These are phyloP conservation scores for Mycena pura DNA, from an alignment of 768 basidiomycete genomes.

Conservation along the genomic window DNA sequence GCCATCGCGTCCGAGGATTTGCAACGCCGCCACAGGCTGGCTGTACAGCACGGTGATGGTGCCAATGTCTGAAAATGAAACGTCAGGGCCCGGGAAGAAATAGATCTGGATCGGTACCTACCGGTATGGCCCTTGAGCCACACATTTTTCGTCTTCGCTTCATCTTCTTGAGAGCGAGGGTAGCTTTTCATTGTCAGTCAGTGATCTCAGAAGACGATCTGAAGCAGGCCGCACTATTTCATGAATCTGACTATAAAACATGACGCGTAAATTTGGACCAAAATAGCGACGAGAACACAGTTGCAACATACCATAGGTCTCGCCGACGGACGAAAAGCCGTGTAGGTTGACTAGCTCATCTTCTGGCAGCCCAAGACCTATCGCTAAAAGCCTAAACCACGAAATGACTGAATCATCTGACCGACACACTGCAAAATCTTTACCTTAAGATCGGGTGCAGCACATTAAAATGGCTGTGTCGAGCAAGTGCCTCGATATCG, in stretches of 20 bases:
- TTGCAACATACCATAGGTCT: slow-evolving; percentile 48
- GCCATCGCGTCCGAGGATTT: slow-evolving; percentile 59
- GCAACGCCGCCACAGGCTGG: slow-evolving; percentile 64
- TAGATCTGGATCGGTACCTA: slow-evolving; percentile 19
- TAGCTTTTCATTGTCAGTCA: slow-evolving; percentile 41
- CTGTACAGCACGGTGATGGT: slow-evolving; percentile 65
- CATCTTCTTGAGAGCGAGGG: slow-evolving; percentile 57
- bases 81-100: background rate
- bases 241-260: slow-evolving; percentile 55
- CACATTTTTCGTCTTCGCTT: slow-evolving; percentile 56
- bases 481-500: slow-evolving; percentile 57
- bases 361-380: slow-evolving; percentile 61
- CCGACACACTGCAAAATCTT: background rate
- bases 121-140: slow-evolving; percentile 70
- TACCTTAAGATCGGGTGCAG: slow-evolving; percentile 56
- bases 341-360: slow-evolving; percentile 58
- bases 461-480: slow-evolving; percentile 58
- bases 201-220: background rate
- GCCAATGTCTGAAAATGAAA: slow-evolving; percentile 50
- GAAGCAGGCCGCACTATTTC: slow-evolving; percentile 58
- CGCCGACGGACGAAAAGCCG: slow-evolving; percentile 46
- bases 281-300: background rate
- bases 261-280: background rate
- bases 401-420: background rate
- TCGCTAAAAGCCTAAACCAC: slow-evolving; percentile 47